These are phyloP conservation scores for Exophiala alcalophila DNA, from an alignment of 2,329 filamentous ascomycete genomes.

Conservation along the genomic window DNA sequence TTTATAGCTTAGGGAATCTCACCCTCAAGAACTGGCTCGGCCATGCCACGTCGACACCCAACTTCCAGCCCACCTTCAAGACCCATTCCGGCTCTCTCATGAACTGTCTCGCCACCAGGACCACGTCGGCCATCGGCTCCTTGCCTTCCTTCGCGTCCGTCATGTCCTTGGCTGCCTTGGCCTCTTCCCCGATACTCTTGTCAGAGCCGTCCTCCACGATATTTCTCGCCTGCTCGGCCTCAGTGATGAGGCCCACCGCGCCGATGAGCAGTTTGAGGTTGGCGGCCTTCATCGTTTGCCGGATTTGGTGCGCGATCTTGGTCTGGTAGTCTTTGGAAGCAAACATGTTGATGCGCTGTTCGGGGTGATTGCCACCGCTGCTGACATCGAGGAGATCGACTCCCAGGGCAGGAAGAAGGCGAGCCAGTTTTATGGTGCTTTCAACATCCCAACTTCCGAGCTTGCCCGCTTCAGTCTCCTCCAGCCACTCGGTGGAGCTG, in stretches of 20 bases:
- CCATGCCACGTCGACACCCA: conserved; percentile 49
- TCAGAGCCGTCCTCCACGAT: conserved; percentile 41
- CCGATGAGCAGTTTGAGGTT: conserved; percentile 48
- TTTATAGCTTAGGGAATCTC: conserved; percentile 27
- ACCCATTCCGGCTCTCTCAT: conserved; percentile 57
- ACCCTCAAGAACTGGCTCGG: conserved; percentile 47
- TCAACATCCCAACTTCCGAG: conserved; percentile 61
- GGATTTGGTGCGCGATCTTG: conserved; percentile 47
- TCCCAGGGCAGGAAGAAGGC: conserved; percentile 66
- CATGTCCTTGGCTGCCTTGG: conserved; percentile 26
- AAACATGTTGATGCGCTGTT: conserved; percentile 43
- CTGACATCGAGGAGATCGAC: conserved; percentile 83
- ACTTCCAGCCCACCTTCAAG: conserved; percentile 48
- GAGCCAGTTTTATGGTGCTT: conserved; percentile 63
- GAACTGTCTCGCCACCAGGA: conserved; percentile 54
- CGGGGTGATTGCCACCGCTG: conserved; percentile 60
- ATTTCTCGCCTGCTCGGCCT: conserved; percentile 50
- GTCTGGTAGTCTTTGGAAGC: conserved; percentile 51
- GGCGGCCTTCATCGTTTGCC: conserved; percentile 38
- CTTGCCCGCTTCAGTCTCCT: conserved; percentile 55
- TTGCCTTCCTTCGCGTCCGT: conserved; percentile 24
- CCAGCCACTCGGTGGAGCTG: conserved; percentile 72
- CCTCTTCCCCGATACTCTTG: conserved; percentile 26
- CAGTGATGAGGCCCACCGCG: conserved; percentile 54
- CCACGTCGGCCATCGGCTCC: conserved; percentile 42